Evolutionary conservation across 306 rosid genomes (phyloP).

Genomic region (Glycyrrhiza uralensis): DNA sequence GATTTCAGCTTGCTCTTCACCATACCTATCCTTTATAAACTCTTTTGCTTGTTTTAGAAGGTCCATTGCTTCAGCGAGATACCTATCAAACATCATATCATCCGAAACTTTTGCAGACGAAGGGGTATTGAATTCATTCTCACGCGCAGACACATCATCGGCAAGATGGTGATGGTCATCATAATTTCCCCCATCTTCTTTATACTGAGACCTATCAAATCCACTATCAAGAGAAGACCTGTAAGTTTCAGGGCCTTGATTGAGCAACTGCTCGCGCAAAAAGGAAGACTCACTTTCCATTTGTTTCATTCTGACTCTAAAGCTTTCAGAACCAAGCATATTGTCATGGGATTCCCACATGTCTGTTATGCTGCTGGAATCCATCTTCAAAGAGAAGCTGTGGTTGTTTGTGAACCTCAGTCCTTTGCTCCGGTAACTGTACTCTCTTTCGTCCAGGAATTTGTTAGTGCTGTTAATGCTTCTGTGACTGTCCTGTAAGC

Average conservation of each 20-base stretch:
- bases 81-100: conserved; percentile 67
- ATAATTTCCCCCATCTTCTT: conserved; percentile 27
- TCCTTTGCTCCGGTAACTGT: conserved; percentile 41
- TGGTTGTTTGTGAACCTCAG: conserved; percentile 43
- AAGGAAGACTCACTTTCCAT: conserved; percentile 56
- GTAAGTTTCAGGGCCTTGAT: conserved; percentile 35
- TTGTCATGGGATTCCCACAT: conserved; percentile 52
- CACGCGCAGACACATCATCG: conserved; percentile 34
- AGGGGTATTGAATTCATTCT: conserved; percentile 43
- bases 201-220: conserved; percentile 27
- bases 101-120: conserved; percentile 58
- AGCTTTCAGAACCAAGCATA: conserved; percentile 50
- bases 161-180: conserved; percentile 24
- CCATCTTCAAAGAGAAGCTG: conserved; percentile 51
- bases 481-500: conserved; percentile 30
- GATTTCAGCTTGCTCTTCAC: conserved; percentile 66
- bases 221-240: conserved; percentile 39
- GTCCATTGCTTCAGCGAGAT: conserved; percentile 69
- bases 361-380: conserved; percentile 35
- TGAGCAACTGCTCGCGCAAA: conserved; percentile 47
- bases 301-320: conserved; percentile 47
- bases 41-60: conserved; percentile 75
- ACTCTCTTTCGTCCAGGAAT: conserved; percentile 33
- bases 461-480: conserved; percentile 14
- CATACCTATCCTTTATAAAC: conserved; percentile 46